Percentiles rank a stretch among this genome's conserved stretches.
These are phyloP conservation scores for Strombidium stylifer DNA, from an alignment of 73 alveolate species.

Conservation along the genomic window DNA sequence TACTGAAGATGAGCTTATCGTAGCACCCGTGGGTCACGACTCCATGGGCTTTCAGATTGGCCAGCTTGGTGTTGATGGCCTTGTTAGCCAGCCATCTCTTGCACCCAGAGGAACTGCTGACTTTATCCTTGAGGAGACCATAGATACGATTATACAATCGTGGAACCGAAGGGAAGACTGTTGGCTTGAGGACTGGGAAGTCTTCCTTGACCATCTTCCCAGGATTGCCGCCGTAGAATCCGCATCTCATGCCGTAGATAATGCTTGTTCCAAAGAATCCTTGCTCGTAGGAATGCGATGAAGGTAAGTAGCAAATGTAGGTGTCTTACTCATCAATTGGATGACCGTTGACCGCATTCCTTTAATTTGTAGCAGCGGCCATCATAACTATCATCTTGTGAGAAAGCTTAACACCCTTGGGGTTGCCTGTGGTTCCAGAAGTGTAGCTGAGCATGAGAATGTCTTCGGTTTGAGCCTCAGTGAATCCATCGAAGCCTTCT, in stretches of 20 bases:
- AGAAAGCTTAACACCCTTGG: slow-evolving; percentile 77
- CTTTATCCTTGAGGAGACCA: slow-evolving; percentile 71
- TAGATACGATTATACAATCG: slow-evolving; percentile 89
- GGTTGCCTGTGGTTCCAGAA: slow-evolving; percentile 79
- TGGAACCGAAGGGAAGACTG: slow-evolving; percentile 96
- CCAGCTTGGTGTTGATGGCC: slow-evolving; percentile 72
- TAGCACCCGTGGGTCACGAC: slow-evolving; percentile 58
- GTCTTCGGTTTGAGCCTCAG: slow-evolving; percentile 46
- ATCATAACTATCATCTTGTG: slow-evolving; percentile 56
- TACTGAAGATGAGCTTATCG: slow-evolving; percentile 78
- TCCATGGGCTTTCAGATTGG: slow-evolving; percentile 48
- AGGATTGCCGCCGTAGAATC: slow-evolving; percentile 89
- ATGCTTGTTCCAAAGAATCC: slow-evolving; percentile 37
- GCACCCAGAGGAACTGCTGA: slow-evolving; percentile 65
- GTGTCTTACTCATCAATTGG: slow-evolving; percentile 61
- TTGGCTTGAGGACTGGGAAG: slow-evolving; percentile 87
- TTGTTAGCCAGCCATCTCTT: slow-evolving; percentile 59
- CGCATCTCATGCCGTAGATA: slow-evolving; percentile 62
- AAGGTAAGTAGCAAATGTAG: slow-evolving; percentile 80
- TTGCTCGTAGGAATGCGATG: slow-evolving; percentile 90
- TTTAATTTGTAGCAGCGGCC: slow-evolving; percentile 16
- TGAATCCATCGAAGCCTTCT: background rate
- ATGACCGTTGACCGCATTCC: background rate
- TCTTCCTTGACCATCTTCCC: slow-evolving; percentile 75
- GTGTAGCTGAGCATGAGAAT: slow-evolving; percentile 72